Evolutionary conservation across 331 rosid genomes (phyloP).

Genomic region (Malus hybrid): DNA sequence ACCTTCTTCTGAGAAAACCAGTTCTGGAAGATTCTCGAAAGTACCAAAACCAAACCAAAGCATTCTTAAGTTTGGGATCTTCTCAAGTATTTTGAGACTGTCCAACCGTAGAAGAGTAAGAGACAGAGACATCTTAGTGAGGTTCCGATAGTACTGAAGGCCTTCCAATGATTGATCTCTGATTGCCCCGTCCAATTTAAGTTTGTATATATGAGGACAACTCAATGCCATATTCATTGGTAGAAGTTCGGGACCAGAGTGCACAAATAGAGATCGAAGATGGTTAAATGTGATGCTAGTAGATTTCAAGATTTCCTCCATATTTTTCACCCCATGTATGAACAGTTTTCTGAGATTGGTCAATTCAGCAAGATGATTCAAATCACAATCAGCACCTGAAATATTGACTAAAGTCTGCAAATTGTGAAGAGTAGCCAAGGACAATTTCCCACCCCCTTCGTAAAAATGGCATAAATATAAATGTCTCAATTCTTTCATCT

Average conservation of each 20-base stretch:
- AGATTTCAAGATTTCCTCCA: too few relatives aligned
- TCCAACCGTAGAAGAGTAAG: too few relatives aligned
- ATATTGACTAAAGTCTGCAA: too few relatives aligned
- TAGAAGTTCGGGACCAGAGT: too few relatives aligned
- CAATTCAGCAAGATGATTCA: too few relatives aligned
- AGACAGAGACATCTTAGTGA: background rate
- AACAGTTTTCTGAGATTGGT: too few relatives aligned
- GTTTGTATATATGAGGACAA: slow-evolving; percentile 31
- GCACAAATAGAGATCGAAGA: background rate
- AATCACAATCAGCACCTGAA: too few relatives aligned
- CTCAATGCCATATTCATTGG: slow-evolving; percentile 3
- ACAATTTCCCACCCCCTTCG: too few relatives aligned
- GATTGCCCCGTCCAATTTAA: slow-evolving; percentile 10
- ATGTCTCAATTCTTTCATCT: too few relatives aligned
- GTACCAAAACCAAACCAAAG: background rate
- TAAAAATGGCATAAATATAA: too few relatives aligned
- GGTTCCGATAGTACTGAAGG: background rate
- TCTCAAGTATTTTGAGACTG: background rate
- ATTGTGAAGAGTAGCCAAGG: too few relatives aligned
- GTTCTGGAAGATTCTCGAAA: background rate
- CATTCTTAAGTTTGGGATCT: background rate
- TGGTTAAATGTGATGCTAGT: background rate
- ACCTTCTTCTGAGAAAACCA: slow-evolving; percentile 25
- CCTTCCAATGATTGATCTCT: slow-evolving; percentile 12
- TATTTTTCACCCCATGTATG: too few relatives aligned